Conservation (phyloP, 192 early-diverging fungal species). For the Coemansia sp. region DNA sequence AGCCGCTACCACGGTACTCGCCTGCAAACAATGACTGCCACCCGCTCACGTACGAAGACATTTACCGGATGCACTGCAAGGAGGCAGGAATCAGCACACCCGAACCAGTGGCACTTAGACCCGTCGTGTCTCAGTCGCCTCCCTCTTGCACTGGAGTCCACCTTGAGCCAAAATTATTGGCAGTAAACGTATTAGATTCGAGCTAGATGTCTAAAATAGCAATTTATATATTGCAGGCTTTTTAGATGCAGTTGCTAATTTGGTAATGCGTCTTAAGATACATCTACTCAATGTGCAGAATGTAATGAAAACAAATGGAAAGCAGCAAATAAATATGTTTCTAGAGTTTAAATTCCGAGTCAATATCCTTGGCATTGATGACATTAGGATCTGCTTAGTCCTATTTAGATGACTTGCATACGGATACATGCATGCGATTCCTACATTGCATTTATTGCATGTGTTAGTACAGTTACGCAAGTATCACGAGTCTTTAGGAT, state of each 20-base stretch:
- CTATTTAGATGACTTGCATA: too few species aligned
- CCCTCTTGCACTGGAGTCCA: background rate
- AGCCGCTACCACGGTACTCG: conserved; percentile 36
- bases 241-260: too few species aligned
- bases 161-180: background rate
- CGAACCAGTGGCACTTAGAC: conserved; percentile 1
- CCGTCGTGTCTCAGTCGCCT: background rate
- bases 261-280: too few species aligned
- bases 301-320: background rate
- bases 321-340: background rate
- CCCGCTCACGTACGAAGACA: background rate
- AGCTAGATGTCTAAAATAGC: background rate
- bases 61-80: background rate
- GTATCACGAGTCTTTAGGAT: too few species aligned
- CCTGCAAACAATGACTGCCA: conserved; percentile 10
- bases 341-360: background rate
- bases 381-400: too few species aligned
- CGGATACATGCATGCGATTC: too few species aligned
- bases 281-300: too few species aligned
- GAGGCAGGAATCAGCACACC: background rate
- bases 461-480: too few species aligned
- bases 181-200: background rate
- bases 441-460: too few species aligned
- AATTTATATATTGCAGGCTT: too few species aligned
- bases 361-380: background rate